Percentiles rank a stretch among this genome's conserved stretches.
phyloP scores from a whole-genome alignment of 2,329 filamentous ascomycete genomes.

The Clarireedia paspali region DNA sequence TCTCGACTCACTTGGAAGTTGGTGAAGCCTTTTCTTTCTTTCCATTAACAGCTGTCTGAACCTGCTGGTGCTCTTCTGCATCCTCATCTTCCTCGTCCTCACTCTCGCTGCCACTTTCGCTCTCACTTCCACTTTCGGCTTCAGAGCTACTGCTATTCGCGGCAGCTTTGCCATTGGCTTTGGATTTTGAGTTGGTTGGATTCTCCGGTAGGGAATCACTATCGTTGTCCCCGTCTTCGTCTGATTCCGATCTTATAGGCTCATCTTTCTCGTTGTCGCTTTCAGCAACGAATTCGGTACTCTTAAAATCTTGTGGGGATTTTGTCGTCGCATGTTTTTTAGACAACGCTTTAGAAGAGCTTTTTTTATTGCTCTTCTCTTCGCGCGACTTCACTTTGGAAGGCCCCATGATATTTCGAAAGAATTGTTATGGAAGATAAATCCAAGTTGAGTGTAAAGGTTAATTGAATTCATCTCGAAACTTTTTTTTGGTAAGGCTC shows the following conservation, averaged over 20 bases:
- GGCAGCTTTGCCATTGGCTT: constrained; percentile 22
- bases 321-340: neutral
- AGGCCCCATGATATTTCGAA: constrained; percentile 12
- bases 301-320: constrained; percentile 16
- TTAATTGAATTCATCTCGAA: constrained; percentile 2
- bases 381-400: constrained; percentile 15
- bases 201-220: constrained; percentile 17
- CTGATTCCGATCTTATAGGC: constrained; percentile 10
- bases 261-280: constrained; percentile 24
- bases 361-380: constrained; percentile 14
- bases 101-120: constrained; percentile 19
- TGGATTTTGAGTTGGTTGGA: constrained; percentile 4
- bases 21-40: neutral
- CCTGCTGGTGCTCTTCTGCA: no score
- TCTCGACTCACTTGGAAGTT: constrained; percentile 10
- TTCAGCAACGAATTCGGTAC: constrained; percentile 24
- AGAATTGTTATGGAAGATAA: neutral
- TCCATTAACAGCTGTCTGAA: constrained; percentile 2
- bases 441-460: neutral
- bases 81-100: constrained; percentile 30
- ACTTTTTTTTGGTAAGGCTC: constrained; percentile 15
- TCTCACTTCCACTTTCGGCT: constrained; percentile 25
- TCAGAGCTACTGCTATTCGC: constrained; percentile 14
- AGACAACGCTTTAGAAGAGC: constrained; percentile 5
- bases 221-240: constrained; percentile 21